A percentile compares a stretch with the other conserved stretches of the same genome.
Conservation (phyloP, 1,284 basidiomycete genomes). For the Ceratobasidium sp. region DNA sequence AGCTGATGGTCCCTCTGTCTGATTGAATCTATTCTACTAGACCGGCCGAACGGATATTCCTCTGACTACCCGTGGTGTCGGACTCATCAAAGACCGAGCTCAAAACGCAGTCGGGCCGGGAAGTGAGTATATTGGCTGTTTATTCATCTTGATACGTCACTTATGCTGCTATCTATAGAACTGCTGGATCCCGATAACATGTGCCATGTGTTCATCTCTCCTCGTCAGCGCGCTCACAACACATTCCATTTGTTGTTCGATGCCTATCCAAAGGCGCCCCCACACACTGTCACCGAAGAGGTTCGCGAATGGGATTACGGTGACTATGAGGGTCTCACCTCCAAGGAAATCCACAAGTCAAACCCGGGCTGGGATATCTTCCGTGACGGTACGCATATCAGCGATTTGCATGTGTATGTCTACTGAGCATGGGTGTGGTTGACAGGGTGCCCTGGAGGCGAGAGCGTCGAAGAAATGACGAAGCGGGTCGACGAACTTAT, state of each 20-base stretch:
- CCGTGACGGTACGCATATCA: constrained; percentile 72
- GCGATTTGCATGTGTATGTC: background rate
- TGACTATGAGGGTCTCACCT: constrained; percentile 82
- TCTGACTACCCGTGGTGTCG: constrained; percentile 80
- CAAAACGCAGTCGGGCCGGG: constrained; percentile 73
- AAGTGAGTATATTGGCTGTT: constrained; percentile 60
- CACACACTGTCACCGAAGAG: constrained; percentile 67
- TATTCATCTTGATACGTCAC: background rate
- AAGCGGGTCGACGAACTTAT: constrained; percentile 80
- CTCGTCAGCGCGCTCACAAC: constrained; percentile 79
- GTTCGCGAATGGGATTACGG: constrained; percentile 91
- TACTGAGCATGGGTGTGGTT: background rate
- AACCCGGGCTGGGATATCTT: constrained; percentile 81
- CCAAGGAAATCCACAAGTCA: constrained; percentile 73
- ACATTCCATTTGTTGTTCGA: constrained; percentile 86
- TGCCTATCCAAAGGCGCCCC: constrained; percentile 59
- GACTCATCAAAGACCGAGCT: constrained; percentile 72
- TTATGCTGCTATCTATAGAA: constrained; percentile 55
- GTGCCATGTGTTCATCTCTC: constrained; percentile 81
- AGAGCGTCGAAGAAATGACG: constrained; percentile 81
- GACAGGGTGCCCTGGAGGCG: constrained; percentile 82
- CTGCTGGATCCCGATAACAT: constrained; percentile 81
- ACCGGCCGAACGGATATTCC: constrained; percentile 90
- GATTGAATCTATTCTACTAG: constrained; percentile 53
- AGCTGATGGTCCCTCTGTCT: background rate